phyloP scores from a whole-genome alignment of 169 alveolate species.

The Theileria parva region DNA sequence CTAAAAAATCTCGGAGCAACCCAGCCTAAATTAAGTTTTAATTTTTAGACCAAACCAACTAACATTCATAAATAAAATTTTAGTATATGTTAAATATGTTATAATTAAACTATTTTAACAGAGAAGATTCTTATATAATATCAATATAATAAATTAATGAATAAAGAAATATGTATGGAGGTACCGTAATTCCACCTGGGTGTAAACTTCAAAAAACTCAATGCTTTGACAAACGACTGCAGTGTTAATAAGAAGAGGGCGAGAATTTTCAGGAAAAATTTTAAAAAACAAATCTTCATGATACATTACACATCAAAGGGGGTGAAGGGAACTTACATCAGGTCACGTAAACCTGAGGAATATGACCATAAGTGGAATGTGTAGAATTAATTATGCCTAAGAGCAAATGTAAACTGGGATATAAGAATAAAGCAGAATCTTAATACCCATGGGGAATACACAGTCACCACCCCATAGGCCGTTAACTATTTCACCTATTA shows the following conservation, averaged over 20 bases:
- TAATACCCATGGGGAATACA: slow-evolving; percentile 15
- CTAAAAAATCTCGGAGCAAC: slow-evolving; percentile 2
- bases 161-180: neutral
- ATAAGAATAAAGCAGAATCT: neutral
- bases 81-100: neutral
- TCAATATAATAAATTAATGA: neutral
- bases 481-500: neutral
- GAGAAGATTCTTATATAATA: neutral
- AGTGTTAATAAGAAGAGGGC: neutral
- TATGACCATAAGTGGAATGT: slow-evolving; percentile 1
- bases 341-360: neutral
- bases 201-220: neutral
- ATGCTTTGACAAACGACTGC: slow-evolving; percentile 17
- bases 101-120: no score
- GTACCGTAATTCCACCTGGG: slow-evolving; percentile 1
- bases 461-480: slow-evolving; percentile 22
- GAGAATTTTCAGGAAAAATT: neutral
- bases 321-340: neutral
- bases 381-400: neutral
- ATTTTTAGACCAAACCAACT: neutral
- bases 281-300: slow-evolving; percentile 2
- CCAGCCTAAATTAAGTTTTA: slow-evolving; percentile 6
- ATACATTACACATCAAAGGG: slow-evolving; percentile 15
- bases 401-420: neutral
- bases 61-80: neutral